phyloP scores from a whole-genome alignment of 2,329 filamentous ascomycete genomes.

The Alternaria novae-zelandiae region DNA sequence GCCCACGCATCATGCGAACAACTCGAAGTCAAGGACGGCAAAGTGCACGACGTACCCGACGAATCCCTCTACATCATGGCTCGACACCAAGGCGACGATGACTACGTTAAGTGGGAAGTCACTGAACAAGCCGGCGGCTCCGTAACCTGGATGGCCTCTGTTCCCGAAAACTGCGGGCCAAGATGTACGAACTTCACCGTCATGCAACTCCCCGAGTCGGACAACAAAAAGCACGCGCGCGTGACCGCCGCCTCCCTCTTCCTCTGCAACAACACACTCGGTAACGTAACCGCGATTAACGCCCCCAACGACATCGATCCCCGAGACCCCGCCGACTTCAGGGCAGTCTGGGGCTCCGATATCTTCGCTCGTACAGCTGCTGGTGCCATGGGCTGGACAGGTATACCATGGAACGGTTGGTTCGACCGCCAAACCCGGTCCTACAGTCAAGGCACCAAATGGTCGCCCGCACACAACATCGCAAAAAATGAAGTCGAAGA shows the following conservation, averaged over 20 bases:
- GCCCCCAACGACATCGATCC: slow-evolving; percentile 30
- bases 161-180: slow-evolving; percentile 25
- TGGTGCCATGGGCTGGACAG: slow-evolving; percentile 43
- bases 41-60: too few relatives aligned
- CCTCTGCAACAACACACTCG: slow-evolving; percentile 36
- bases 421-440: slow-evolving; percentile 18
- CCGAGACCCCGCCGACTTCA: slow-evolving; percentile 16
- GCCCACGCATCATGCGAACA: slow-evolving; percentile 30
- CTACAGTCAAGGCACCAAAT: slow-evolving; percentile 34
- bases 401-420: slow-evolving; percentile 20
- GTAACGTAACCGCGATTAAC: slow-evolving; percentile 7
- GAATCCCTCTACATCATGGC: too few relatives aligned
- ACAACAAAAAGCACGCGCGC: too few relatives aligned
- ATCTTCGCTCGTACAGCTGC: slow-evolving; percentile 35
- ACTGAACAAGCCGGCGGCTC: too few relatives aligned
- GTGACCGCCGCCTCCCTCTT: slow-evolving; percentile 22
- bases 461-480: slow-evolving; percentile 27
- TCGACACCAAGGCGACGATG: too few relatives aligned
- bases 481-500: slow-evolving; percentile 20
- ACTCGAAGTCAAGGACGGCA: slow-evolving; percentile 3
- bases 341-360: slow-evolving; percentile 21
- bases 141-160: too few relatives aligned
- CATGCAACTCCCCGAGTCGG: slow-evolving; percentile 19
- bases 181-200: slow-evolving; percentile 46
- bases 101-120: too few relatives aligned